Evolutionary conservation across 2,329 filamentous ascomycete genomes (phyloP).

Genomic region (Fusarium floridanum): DNA sequence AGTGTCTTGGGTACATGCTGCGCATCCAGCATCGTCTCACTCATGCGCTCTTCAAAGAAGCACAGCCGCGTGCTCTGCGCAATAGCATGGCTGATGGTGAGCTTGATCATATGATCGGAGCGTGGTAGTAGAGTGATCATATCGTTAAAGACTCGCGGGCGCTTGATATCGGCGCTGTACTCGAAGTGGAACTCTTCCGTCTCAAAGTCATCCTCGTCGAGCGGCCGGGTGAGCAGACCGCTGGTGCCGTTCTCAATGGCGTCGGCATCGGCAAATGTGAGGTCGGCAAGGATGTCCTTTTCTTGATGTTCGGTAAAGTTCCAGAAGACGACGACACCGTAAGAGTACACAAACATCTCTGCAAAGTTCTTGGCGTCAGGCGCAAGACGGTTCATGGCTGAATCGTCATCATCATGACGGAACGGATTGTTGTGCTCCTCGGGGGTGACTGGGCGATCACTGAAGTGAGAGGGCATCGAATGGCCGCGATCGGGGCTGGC

Average conservation of each 20-base stretch:
- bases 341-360: slow-evolving; percentile 97
- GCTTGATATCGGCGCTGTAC: slow-evolving; percentile 87
- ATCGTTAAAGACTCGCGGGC: slow-evolving; percentile 96
- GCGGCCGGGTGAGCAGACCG: slow-evolving; percentile 80
- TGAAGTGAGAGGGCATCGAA: slow-evolving; percentile 48
- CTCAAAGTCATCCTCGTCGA: slow-evolving; percentile 92
- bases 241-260: slow-evolving; percentile 71
- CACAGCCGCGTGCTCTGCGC: slow-evolving; percentile 96
- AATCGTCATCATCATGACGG: slow-evolving; percentile 57
- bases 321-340: slow-evolving; percentile 98
- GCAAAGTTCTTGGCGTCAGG: slow-evolving; percentile 84
- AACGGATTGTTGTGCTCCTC: slow-evolving; percentile 48
- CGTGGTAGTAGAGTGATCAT: slow-evolving; percentile 97
- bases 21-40: slow-evolving; percentile 90
- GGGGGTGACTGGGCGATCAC: slow-evolving; percentile 46
- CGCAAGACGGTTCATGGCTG: slow-evolving; percentile 70
- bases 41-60: slow-evolving; percentile 97
- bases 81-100: slow-evolving; percentile 97
- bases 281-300: slow-evolving; percentile 93
- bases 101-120: slow-evolving; percentile 97
- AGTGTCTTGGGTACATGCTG: slow-evolving; percentile 92
- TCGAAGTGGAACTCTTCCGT: slow-evolving; percentile 99
- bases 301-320: slow-evolving; percentile 97
- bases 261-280: slow-evolving; percentile 84
- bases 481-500: slow-evolving; percentile 50